Conservation (phyloP, 2,329 filamentous ascomycete genomes). For the Metarhizium album region DNA sequence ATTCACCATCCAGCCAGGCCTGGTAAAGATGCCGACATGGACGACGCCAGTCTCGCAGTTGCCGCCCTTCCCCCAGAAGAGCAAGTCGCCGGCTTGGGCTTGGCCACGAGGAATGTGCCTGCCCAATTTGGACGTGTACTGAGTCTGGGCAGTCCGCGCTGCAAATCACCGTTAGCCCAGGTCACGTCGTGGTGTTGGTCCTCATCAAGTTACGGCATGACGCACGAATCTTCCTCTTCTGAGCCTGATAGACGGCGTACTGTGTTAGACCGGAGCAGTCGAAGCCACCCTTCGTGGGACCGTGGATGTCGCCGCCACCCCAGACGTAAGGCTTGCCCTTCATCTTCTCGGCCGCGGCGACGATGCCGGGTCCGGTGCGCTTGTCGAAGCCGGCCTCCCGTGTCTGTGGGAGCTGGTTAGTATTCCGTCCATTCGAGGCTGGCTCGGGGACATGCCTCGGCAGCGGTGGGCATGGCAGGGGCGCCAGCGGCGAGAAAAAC, state of each 20-base stretch:
- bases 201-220: no score
- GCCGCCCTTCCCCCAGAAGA: constrained; percentile 11
- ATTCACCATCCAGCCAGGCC: constrained; percentile 10
- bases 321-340: constrained; percentile 9
- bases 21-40: constrained; percentile 11
- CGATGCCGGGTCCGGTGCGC: constrained; percentile 4
- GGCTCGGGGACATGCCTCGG: neutral
- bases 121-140: constrained; percentile 11
- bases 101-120: constrained; percentile 9
- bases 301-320: constrained; percentile 10
- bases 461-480: neutral
- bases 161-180: no score
- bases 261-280: constrained; percentile 12
- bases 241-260: constrained; percentile 10
- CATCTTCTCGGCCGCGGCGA: constrained; percentile 8
- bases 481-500: constrained; percentile 2
- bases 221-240: constrained; percentile 12
- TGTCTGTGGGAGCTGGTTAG: neutral
- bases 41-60: constrained; percentile 10
- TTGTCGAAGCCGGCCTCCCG: no score
- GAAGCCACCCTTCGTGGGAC: constrained; percentile 10
- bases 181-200: no score
- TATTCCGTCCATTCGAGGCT: neutral
- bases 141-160: constrained; percentile 10
- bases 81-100: constrained; percentile 10